These are phyloP conservation scores for Kewa caespitosa DNA, from an alignment of 179 eudicot genomes.

Conservation along the genomic window DNA sequence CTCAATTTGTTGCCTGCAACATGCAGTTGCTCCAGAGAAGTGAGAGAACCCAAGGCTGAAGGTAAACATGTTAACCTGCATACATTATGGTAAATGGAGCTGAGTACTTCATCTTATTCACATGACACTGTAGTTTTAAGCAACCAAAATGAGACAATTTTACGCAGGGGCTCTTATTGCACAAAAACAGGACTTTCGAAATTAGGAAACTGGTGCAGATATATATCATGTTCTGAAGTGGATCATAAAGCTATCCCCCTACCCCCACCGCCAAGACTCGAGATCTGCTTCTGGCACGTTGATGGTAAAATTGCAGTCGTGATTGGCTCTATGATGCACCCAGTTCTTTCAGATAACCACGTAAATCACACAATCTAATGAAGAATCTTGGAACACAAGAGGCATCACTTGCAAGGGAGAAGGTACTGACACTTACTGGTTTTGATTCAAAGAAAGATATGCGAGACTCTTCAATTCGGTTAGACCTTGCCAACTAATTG, in stretches of 20 bases:
- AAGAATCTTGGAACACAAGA: background rate
- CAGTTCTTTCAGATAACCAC: background rate
- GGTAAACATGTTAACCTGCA: constrained; percentile 79
- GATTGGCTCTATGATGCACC: background rate
- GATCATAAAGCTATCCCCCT: background rate
- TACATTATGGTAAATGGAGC: constrained; percentile 1
- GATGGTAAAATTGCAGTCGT: background rate
- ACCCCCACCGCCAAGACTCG: background rate
- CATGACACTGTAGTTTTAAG: background rate
- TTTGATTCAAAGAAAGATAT: constrained; percentile 62
- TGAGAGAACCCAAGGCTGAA: constrained; percentile 63
- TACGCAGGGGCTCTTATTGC: background rate
- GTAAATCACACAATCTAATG: background rate
- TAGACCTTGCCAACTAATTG: constrained; percentile 76
- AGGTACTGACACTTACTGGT: constrained; percentile 58
- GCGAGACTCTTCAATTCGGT: constrained; percentile 53
- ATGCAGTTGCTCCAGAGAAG: constrained; percentile 60
- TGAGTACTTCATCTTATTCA: background rate
- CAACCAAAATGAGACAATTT: background rate
- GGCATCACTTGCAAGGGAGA: background rate
- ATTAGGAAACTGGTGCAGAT: background rate
- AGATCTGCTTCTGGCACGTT: background rate
- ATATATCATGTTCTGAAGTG: background rate
- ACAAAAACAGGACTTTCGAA: background rate
- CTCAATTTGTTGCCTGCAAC: constrained; percentile 58